phyloP scores from a whole-genome alignment of 2,329 filamentous ascomycete species.

The Microdochium nivale region DNA sequence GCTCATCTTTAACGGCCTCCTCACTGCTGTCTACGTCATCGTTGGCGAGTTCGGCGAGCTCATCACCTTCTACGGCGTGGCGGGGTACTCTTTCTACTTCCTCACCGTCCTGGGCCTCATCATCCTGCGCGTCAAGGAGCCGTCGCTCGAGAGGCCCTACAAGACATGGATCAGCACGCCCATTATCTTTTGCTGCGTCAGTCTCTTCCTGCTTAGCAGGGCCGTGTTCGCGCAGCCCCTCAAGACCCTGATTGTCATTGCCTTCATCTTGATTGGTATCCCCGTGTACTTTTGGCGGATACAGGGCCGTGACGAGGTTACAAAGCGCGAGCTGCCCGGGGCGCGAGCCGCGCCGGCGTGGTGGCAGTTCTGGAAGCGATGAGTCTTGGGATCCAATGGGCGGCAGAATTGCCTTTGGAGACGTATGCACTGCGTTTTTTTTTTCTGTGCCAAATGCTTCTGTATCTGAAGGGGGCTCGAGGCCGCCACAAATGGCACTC shows the following conservation, averaged over 20 bases:
- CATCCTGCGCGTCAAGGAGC: conserved; percentile 79
- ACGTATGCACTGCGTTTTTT: no score
- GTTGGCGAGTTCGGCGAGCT: conserved; percentile 88
- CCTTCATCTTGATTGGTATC: conserved; percentile 74
- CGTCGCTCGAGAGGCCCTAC: conserved; percentile 81
- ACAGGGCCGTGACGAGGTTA: conserved; percentile 48
- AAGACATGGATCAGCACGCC: conserved; percentile 95
- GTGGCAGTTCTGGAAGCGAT: conserved; percentile 55
- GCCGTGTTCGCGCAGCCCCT: conserved; percentile 86
- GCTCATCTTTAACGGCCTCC: conserved; percentile 66
- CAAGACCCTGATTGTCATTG: conserved; percentile 80
- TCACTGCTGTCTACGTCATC: conserved; percentile 71
- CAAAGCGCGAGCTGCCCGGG: conserved; percentile 29
- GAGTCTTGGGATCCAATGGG: conserved; percentile 12
- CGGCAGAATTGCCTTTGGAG: no score
- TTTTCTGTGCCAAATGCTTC: no score
- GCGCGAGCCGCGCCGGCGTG: conserved; percentile 26
- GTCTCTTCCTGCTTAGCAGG: conserved; percentile 79
- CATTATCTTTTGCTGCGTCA: conserved; percentile 97
- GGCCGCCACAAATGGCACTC: no score
- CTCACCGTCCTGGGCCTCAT: conserved; percentile 89
- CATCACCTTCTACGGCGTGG: conserved; percentile 94
- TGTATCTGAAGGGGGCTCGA: no score
- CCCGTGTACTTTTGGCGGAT: conserved; percentile 88
- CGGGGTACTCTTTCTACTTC: conserved; percentile 97